Percentiles rank a stretch among this genome's conserved stretches.
Conservation (phyloP, 2,329 filamentous ascomycete genomes). For the Aspergillus terreus region DNA sequence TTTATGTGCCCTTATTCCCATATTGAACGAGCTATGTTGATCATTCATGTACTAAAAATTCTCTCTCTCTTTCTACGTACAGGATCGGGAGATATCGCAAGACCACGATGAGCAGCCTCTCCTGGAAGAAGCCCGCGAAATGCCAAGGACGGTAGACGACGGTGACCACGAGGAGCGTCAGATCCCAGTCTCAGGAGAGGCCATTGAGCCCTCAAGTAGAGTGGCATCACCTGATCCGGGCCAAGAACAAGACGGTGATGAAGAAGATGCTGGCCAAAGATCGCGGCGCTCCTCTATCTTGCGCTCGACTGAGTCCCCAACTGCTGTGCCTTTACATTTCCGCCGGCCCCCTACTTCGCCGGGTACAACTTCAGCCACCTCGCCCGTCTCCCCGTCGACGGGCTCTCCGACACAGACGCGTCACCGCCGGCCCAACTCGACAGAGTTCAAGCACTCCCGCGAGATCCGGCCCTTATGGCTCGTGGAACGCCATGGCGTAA, state of each 20-base stretch:
- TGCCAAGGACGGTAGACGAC: constrained; percentile 43
- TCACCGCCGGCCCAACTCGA: constrained; percentile 47
- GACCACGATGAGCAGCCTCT: constrained; percentile 52
- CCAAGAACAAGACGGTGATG: constrained; percentile 9
- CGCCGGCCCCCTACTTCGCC: constrained; percentile 49
- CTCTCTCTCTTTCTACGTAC: constrained; percentile 26
- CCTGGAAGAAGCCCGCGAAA: constrained; percentile 63
- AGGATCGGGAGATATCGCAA: constrained; percentile 30
- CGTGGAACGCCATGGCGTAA: constrained; percentile 59
- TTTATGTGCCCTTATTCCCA: constrained; percentile 19
- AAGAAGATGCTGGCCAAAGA: constrained; percentile 10
- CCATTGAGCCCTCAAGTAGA: constrained; percentile 30
- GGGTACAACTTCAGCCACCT: constrained; percentile 35
- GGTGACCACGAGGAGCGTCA: constrained; percentile 18
- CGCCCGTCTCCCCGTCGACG: constrained; percentile 34
- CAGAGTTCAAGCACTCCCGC: constrained; percentile 51
- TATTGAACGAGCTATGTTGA: constrained; percentile 20
- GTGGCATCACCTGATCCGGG: constrained; percentile 27
- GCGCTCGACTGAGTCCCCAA: constrained; percentile 43
- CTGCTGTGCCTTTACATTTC: constrained; percentile 55
- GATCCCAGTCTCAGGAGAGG: neutral
- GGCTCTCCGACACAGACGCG: constrained; percentile 43
- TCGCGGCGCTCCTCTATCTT: constrained; percentile 28
- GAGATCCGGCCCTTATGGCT: constrained; percentile 82
- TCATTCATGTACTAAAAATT: constrained; percentile 29